These are phyloP conservation scores for Eucalyptus dawsonii DNA, from an alignment of 345 rosid species.

Conservation along the genomic window DNA sequence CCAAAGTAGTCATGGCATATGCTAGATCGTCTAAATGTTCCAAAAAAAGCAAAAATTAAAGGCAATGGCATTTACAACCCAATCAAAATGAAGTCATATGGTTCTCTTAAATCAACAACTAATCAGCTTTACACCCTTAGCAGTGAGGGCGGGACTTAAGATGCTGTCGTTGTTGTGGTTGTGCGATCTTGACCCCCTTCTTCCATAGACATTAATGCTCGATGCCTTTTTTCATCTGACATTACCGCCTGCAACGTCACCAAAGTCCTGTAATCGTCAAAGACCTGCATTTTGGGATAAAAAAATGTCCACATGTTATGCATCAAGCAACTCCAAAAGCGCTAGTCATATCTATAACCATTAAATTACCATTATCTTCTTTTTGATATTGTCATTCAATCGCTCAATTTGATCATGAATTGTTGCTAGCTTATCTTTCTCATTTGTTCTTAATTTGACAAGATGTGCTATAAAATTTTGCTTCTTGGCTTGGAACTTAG, in stretches of 20 bases:
- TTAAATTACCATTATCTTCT: too few species aligned
- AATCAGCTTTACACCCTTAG: background rate
- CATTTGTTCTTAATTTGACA: background rate
- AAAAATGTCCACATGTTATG: too few species aligned
- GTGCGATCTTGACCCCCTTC: background rate
- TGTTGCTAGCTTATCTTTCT: background rate
- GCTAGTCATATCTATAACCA: too few species aligned
- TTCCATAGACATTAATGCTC: accelerated
- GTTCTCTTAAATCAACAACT: background rate
- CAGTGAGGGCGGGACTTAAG: accelerated
- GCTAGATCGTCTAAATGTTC: background rate
- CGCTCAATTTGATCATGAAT: too few species aligned
- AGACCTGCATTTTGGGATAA: background rate
- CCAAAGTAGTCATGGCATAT: background rate
- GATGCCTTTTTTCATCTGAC: background rate
- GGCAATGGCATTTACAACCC: background rate
- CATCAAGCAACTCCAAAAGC: too few species aligned
- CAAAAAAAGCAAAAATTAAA: accelerated
- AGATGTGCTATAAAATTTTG: background rate
- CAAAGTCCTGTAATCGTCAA: too few species aligned
- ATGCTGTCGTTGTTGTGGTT: background rate
- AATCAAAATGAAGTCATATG: background rate
- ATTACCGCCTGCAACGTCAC: accelerated
- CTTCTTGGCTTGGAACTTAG: background rate
- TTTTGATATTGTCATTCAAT: too few species aligned